These are phyloP conservation scores for Suillus decipiens DNA, from an alignment of 768 basidiomycete species.

Conservation along the genomic window DNA sequence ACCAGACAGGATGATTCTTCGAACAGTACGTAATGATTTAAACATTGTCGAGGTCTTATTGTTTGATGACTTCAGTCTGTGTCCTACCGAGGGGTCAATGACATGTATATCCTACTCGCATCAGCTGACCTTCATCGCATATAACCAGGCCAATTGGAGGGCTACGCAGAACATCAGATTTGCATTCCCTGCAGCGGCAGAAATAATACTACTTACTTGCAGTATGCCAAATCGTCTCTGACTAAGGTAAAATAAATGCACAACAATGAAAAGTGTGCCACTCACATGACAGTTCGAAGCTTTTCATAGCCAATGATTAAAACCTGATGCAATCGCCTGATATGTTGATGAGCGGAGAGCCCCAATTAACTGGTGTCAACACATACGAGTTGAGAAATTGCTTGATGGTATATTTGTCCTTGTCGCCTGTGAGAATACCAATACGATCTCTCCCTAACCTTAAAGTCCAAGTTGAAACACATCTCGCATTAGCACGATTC, in stretches of 20 bases:
- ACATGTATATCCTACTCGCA: not conserved
- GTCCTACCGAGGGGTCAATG: constrained; percentile 50
- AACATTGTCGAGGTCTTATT: constrained; percentile 92
- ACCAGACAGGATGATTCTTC: constrained; percentile 89
- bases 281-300: constrained; percentile 79
- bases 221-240: constrained; percentile 59
- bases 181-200: not conserved
- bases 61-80: constrained; percentile 88
- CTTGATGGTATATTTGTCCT: constrained; percentile 56
- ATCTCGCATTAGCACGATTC: constrained; percentile 13
- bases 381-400: constrained; percentile 76
- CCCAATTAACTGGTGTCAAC: not conserved
- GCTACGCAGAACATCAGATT: constrained; percentile 35
- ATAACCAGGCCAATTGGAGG: constrained; percentile 92
- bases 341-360: constrained; percentile 6
- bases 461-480: constrained; percentile 1
- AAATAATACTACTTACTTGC: constrained; percentile 54
- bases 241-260: constrained; percentile 10
- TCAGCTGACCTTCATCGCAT: constrained; percentile 83
- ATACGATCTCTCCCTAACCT: constrained; percentile 60
- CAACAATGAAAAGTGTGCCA: constrained; percentile 14
- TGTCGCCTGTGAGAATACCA: constrained; percentile 61
- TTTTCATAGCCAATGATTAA: constrained; percentile 95
- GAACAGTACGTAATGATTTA: constrained; percentile 67
- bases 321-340: constrained; percentile 76